Conservation (phyloP, 1,139 yeast genomes). For the Pichia sp. region DNA sequence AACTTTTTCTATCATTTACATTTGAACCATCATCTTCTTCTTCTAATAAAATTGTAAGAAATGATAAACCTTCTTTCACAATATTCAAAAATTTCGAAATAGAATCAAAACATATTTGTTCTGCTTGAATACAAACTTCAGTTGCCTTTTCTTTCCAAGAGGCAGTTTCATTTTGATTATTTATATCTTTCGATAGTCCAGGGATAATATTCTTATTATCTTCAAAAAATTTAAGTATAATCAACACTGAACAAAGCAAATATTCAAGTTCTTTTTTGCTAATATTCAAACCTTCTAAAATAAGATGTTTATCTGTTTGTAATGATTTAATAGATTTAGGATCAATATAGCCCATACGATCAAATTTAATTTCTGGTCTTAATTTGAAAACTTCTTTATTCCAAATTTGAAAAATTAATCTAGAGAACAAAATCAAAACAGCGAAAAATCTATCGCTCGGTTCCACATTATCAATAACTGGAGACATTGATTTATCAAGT, state of each 20-base stretch:
- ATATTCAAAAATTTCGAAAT: conserved; percentile 69
- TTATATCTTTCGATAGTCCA: conserved; percentile 43
- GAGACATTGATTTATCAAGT: conserved; percentile 33
- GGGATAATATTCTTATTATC: conserved; percentile 58
- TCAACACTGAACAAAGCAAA: conserved; percentile 60
- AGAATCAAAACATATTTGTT: conserved; percentile 81
- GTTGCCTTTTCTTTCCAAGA: conserved; percentile 33
- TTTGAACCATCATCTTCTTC: conserved; percentile 39
- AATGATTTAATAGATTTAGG: conserved; percentile 41
- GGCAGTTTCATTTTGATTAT: conserved; percentile 26
- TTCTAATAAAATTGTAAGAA: conserved; percentile 72
- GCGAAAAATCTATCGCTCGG: conserved; percentile 92
- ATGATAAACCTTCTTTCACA: conserved; percentile 85
- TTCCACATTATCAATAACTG: conserved; percentile 62
- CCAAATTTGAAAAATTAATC: conserved; percentile 81
- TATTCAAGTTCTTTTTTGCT: conserved; percentile 55
- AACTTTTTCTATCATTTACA: conserved; percentile 20
- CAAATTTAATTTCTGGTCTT: conserved; percentile 39
- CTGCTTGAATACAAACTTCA: conserved; percentile 83
- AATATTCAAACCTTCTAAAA: conserved; percentile 42
- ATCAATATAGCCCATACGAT: conserved; percentile 32
- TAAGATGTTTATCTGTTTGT: conserved; percentile 29
- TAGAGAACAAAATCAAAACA: conserved; percentile 69
- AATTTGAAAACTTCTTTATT: conserved; percentile 57
- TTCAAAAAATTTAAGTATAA: conserved; percentile 51